These are phyloP conservation scores for Hypseocharis bilobata DNA, from an alignment of 441 rosid species.

Conservation along the genomic window DNA sequence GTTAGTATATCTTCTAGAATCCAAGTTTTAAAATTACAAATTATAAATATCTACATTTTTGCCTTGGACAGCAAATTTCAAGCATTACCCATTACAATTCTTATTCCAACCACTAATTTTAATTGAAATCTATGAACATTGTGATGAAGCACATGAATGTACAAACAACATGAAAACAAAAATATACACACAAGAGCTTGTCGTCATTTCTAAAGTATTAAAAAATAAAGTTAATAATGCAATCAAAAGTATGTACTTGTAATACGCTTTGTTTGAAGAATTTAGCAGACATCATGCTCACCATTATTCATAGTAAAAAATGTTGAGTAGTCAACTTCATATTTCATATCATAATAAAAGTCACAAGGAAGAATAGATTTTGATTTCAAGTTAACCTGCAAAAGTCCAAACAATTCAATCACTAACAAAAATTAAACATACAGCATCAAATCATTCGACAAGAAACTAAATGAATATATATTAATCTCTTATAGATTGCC, in stretches of 20 bases:
- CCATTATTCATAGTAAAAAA: conserved; percentile 40
- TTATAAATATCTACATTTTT: background rate
- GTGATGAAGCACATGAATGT: background rate
- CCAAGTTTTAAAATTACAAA: background rate
- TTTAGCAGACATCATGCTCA: conserved; percentile 13
- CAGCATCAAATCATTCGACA: background rate
- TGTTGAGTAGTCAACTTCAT: conserved; percentile 46
- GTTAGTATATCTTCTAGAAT: background rate
- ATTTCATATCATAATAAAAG: conserved; percentile 35
- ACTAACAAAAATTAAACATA: background rate
- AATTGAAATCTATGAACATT: background rate
- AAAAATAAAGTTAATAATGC: background rate
- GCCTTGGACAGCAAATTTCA: background rate
- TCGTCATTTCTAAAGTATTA: background rate
- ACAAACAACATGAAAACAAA: background rate
- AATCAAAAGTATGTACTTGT: too few species aligned
- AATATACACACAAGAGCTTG: background rate
- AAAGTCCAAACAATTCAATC: background rate
- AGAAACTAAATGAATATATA: background rate
- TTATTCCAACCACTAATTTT: background rate
- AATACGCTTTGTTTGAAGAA: background rate
- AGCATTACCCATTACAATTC: background rate
- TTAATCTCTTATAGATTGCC: background rate
- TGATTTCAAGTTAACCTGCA: conserved; percentile 13
- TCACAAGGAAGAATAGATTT: conserved; percentile 22